Evolutionary conservation across 108 stramenopile genomes (phyloP).

Genomic region (Nannochloropsis oceanica): DNA sequence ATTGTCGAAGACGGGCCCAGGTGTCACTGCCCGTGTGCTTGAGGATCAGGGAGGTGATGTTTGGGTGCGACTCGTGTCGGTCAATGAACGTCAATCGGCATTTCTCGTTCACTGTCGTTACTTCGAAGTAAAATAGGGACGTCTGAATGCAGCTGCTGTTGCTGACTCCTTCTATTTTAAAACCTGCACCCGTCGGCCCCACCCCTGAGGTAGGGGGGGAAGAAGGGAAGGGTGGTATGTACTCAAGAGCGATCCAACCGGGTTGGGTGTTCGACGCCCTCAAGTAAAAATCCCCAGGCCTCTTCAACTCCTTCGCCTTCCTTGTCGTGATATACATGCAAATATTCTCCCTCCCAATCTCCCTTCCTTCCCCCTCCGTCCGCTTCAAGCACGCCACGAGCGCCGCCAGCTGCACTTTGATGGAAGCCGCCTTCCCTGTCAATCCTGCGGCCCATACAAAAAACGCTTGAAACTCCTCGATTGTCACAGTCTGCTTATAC

Average conservation of each 20-base stretch:
- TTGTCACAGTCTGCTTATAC: background rate
- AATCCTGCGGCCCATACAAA: background rate
- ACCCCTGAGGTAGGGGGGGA: background rate
- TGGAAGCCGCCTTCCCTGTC: background rate
- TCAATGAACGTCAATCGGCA: background rate
- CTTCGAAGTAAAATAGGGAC: background rate
- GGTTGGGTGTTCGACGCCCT: background rate
- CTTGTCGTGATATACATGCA: background rate
- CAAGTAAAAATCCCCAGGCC: background rate
- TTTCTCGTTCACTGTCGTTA: background rate
- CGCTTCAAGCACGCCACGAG: background rate
- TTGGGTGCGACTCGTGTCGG: background rate
- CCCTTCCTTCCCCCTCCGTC: background rate
- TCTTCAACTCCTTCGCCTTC: background rate
- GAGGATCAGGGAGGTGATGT: background rate
- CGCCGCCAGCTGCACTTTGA: background rate
- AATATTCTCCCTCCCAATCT: background rate
- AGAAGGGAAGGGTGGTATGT: background rate
- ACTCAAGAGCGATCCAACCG: background rate
- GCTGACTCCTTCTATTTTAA: background rate
- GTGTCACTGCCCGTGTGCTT: background rate
- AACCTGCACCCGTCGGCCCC: background rate
- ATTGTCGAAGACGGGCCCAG: background rate
- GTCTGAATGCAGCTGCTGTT: background rate
- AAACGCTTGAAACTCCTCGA: background rate